Conservation (phyloP, 345 rosid species). For the Balakata baccata region DNA sequence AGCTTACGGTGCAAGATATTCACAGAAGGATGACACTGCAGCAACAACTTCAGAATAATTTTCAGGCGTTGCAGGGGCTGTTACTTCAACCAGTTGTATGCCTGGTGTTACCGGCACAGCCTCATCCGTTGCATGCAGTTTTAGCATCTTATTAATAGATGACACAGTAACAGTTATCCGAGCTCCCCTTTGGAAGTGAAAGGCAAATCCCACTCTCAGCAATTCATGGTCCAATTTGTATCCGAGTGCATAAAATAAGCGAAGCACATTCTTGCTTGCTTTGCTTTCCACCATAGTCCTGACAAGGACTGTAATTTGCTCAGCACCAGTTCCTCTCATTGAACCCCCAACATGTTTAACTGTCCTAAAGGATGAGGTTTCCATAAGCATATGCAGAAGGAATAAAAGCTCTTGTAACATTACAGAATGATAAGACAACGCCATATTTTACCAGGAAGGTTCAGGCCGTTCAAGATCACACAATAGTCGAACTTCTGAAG, state of each 20-base stretch:
- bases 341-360: slow-evolving; percentile 92
- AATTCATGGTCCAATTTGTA: slow-evolving; percentile 92
- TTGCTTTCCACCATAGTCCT: slow-evolving; percentile 85
- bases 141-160: slow-evolving; percentile 76
- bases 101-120: slow-evolving; percentile 93
- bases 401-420: slow-evolving; percentile 1
- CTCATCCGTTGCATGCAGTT: slow-evolving; percentile 80
- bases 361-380: slow-evolving; percentile 45
- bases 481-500: slow-evolving; percentile 78
- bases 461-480: slow-evolving; percentile 91
- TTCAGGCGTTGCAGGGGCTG: slow-evolving; percentile 86
- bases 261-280: slow-evolving; percentile 90
- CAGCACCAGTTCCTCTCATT: slow-evolving; percentile 89
- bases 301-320: slow-evolving; percentile 80
- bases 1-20: slow-evolving; percentile 93
- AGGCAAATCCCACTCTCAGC: slow-evolving; percentile 82
- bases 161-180: slow-evolving; percentile 76
- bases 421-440: not conserved
- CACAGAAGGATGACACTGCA: slow-evolving; percentile 82
- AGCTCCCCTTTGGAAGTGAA: slow-evolving; percentile 76
- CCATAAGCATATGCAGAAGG: not conserved
- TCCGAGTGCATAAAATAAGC: slow-evolving; percentile 72
- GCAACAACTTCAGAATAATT: slow-evolving; percentile 76
- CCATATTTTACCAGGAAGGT: slow-evolving; percentile 59
- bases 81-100: slow-evolving; percentile 94